phyloP scores from a whole-genome alignment of 768 basidiomycete genomes.

The Lactarius sp. region DNA sequence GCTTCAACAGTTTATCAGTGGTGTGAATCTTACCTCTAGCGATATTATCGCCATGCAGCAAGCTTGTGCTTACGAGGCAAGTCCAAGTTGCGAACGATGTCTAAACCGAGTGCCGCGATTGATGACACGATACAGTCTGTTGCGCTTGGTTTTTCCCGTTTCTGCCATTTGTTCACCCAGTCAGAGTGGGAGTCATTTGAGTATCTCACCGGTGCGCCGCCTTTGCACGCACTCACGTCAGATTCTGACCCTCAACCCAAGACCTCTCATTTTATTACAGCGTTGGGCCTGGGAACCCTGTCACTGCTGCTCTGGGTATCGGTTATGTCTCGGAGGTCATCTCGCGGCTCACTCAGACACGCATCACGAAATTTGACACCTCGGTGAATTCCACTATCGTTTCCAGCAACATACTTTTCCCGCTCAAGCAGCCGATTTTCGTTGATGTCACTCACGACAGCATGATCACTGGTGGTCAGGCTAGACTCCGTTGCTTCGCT shows the following conservation, averaged over 20 bases:
- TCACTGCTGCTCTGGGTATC: constrained; percentile 37
- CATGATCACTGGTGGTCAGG: constrained; percentile 37
- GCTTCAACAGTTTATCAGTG: constrained; percentile 33
- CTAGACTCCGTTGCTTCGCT: background rate
- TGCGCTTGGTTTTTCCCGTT: constrained; percentile 45
- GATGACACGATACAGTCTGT: constrained; percentile 36
- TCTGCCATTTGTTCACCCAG: constrained; percentile 48
- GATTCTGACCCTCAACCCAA: constrained; percentile 4
- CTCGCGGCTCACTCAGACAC: constrained; percentile 39
- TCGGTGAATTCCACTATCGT: constrained; percentile 46
- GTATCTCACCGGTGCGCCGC: constrained; percentile 35
- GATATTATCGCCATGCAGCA: constrained; percentile 37
- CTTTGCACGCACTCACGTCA: background rate
- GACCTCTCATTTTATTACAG: constrained; percentile 35
- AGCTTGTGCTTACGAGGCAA: constrained; percentile 39
- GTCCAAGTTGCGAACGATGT: background rate
- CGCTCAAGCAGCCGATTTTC: constrained; percentile 38
- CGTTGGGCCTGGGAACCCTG: constrained; percentile 41
- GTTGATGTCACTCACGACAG: constrained; percentile 46
- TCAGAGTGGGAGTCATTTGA: constrained; percentile 50
- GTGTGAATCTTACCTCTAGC: constrained; percentile 31
- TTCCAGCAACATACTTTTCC: constrained; percentile 35
- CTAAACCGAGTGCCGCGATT: background rate
- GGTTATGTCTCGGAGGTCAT: constrained; percentile 43
- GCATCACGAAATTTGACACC: constrained; percentile 38